These are phyloP conservation scores for Borovskyia barvae DNA, from an alignment of 208 protist genomes.

Conservation along the genomic window DNA sequence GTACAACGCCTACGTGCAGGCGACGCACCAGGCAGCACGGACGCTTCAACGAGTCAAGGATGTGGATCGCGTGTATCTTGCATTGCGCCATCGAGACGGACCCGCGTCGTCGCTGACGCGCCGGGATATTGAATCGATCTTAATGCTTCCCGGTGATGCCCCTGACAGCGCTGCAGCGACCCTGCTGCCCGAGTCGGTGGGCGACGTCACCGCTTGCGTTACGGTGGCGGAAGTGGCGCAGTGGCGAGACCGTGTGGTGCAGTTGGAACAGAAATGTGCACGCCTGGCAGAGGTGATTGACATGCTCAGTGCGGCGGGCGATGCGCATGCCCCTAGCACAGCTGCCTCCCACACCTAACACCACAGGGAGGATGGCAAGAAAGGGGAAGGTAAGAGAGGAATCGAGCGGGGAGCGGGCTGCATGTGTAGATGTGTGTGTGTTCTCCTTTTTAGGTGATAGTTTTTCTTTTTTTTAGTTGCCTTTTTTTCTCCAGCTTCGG, in stretches of 20 bases:
- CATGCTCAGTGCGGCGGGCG: constrained; percentile 29
- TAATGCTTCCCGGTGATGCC: constrained; percentile 27
- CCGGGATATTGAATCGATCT: constrained; percentile 47
- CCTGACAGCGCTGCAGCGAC: constrained; percentile 16
- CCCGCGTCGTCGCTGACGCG: constrained; percentile 47
- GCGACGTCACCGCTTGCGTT: not conserved
- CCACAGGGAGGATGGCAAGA: not conserved
- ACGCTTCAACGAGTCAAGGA: constrained; percentile 60
- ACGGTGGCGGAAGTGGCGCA: constrained; percentile 13
- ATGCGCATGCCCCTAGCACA: constrained; percentile 56
- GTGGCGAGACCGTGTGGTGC: constrained; percentile 27
- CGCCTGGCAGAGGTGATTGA: constrained; percentile 41
- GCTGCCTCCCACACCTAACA: constrained; percentile 30
- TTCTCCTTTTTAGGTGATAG: too few relatives aligned
- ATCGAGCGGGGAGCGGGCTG: not conserved
- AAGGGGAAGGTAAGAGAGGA: not conserved
- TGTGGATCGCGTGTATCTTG: constrained; percentile 49
- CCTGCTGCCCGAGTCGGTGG: not conserved
- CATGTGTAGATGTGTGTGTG: too few relatives aligned
- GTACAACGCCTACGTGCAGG: constrained; percentile 37
- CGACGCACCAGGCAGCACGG: constrained; percentile 34
- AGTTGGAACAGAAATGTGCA: constrained; percentile 35
- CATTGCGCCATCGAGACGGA: constrained; percentile 38
- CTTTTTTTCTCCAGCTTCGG: too few relatives aligned
- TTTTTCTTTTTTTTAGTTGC: too few relatives aligned